Conservation (phyloP, 202 grass and related monocot genomes). For the Setaria viridis region DNA sequence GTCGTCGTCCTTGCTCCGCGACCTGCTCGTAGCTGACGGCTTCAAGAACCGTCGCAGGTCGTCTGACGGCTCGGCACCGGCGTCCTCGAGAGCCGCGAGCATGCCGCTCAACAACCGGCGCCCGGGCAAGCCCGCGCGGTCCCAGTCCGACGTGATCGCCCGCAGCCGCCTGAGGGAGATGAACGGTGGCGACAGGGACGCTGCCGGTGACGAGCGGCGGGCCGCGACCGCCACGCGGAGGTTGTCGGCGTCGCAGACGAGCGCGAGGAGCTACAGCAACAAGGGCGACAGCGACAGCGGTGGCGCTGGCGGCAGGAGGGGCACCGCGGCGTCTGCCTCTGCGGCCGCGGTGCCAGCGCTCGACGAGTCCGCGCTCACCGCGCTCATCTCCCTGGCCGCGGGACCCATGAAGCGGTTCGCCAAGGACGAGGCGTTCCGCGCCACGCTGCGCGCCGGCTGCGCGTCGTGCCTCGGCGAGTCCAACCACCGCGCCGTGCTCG, state of each 20-base stretch:
- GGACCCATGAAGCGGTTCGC: slow-evolving; percentile 47
- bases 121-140: slow-evolving; percentile 45
- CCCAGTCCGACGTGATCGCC: slow-evolving; percentile 60
- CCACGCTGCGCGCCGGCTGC: slow-evolving; percentile 45
- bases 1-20: slow-evolving; percentile 63
- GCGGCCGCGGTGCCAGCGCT: slow-evolving; percentile 31
- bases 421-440: slow-evolving; percentile 59
- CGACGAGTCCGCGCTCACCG: slow-evolving; percentile 63
- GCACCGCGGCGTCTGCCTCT: not conserved
- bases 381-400: slow-evolving; percentile 63
- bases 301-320: slow-evolving; percentile 1
- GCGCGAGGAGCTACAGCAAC: slow-evolving; percentile 39
- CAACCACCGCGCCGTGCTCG: slow-evolving; percentile 46
- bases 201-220: not conserved
- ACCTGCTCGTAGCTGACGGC: slow-evolving; percentile 71
- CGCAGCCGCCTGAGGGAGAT: slow-evolving; percentile 39
- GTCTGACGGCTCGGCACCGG: not conserved
- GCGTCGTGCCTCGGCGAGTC: slow-evolving; percentile 55
- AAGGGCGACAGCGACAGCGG: not conserved
- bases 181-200: not conserved
- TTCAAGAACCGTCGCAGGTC: slow-evolving; percentile 58
- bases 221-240: slow-evolving; percentile 15
- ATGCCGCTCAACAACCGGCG: slow-evolving; percentile 46
- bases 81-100: slow-evolving; percentile 44
- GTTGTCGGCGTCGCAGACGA: slow-evolving; percentile 40